Evolutionary conservation across 2,329 filamentous ascomycete genomes (phyloP).

Genomic region (Blastomyces emzantsi): DNA sequence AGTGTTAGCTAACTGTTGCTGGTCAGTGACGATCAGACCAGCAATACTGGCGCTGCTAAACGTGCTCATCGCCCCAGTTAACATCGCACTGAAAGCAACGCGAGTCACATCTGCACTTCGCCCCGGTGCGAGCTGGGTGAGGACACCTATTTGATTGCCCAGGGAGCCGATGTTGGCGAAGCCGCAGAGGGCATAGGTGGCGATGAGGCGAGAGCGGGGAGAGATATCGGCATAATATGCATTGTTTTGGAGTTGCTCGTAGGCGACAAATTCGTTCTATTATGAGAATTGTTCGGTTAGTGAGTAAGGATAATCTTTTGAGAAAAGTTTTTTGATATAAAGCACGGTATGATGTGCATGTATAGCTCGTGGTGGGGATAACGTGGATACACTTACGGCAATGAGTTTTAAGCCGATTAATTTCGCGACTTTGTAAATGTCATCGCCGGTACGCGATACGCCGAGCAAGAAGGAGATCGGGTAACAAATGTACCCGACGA

Average conservation of each 20-base stretch:
- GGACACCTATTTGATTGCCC: constrained; percentile 81
- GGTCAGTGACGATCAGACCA: constrained; percentile 59
- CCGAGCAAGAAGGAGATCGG: constrained; percentile 74
- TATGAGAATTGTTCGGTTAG: constrained; percentile 17
- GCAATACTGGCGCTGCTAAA: constrained; percentile 70
- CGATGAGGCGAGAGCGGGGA: constrained; percentile 66
- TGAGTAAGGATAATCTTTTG: constrained; percentile 3
- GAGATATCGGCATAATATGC: constrained; percentile 51
- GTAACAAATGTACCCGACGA: constrained; percentile 69
- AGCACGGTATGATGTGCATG: background rate
- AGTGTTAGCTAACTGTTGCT: constrained; percentile 20
- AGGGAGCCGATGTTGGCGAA: constrained; percentile 83
- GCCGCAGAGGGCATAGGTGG: constrained; percentile 72
- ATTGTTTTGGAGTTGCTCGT: constrained; percentile 47
- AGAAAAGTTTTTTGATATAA: background rate
- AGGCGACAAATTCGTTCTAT: constrained; percentile 69
- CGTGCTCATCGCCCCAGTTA: constrained; percentile 70
- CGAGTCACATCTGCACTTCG: constrained; percentile 65
- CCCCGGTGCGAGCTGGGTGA: constrained; percentile 68
- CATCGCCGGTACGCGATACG: constrained; percentile 53
- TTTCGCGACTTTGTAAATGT: constrained; percentile 62
- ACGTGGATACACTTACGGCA: constrained; percentile 43
- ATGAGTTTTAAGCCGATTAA: constrained; percentile 82
- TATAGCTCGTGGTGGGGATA: background rate
- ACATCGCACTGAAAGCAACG: constrained; percentile 65